These are phyloP conservation scores for Coemansia reversa DNA, from an alignment of 192 early-diverging fungal genomes.

Conservation along the genomic window DNA sequence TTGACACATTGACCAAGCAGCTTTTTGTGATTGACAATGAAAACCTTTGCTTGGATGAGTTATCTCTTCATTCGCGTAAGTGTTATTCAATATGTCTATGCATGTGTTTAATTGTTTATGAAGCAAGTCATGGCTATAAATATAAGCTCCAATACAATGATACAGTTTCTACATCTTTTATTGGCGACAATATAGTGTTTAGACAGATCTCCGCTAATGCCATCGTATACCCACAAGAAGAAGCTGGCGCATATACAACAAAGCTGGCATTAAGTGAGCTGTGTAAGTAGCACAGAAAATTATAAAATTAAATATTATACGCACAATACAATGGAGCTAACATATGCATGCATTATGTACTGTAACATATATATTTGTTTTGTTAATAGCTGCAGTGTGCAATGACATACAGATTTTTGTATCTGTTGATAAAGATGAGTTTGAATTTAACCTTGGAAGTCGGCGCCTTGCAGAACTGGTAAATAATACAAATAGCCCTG, in stretches of 20 bases:
- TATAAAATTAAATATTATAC: neutral
- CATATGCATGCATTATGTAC: neutral
- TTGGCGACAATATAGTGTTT: slow-evolving; percentile 19
- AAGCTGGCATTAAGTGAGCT: slow-evolving; percentile 12
- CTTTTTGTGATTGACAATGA: neutral
- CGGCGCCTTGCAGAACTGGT: neutral
- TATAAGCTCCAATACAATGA: neutral
- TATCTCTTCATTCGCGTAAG: slow-evolving; percentile 12
- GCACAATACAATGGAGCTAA: neutral
- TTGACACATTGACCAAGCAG: slow-evolving; percentile 11
- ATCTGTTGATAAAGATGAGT: slow-evolving; percentile 6
- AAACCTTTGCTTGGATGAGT: neutral
- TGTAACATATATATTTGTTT: neutral
- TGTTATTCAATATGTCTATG: neutral
- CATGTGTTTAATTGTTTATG: neutral
- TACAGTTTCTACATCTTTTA: too few species aligned
- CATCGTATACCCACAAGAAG: slow-evolving; percentile 15
- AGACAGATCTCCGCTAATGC: slow-evolving; percentile 14
- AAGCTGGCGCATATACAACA: neutral
- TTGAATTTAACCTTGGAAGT: slow-evolving; percentile 6
- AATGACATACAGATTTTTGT: neutral
- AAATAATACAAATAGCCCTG: too few species aligned
- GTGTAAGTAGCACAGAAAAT: slow-evolving; percentile 7
- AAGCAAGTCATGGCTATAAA: neutral
- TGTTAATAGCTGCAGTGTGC: neutral